A percentile compares a stretch with the other conserved stretches of the same genome.
Conservation (phyloP, 1,284 basidiomycete genomes). For the Flammula alnicola region DNA sequence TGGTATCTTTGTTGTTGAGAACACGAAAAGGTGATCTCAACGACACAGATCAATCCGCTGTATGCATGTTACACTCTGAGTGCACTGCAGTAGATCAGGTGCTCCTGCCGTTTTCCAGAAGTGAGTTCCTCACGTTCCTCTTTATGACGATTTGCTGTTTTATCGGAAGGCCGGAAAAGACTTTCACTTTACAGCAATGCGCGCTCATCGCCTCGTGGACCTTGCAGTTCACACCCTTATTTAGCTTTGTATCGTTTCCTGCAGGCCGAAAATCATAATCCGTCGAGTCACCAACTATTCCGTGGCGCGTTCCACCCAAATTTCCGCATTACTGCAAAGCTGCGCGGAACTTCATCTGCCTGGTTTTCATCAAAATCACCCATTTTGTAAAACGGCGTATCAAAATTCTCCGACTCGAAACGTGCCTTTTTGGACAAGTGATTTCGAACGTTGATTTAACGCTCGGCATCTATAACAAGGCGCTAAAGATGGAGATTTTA, state of each 20-base stretch:
- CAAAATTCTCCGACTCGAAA: slow-evolving; percentile 7
- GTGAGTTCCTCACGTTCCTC: no score
- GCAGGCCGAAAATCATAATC: slow-evolving; percentile 4
- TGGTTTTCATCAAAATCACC: slow-evolving; percentile 7
- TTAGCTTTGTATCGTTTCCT: neutral
- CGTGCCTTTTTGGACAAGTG: slow-evolving; percentile 5
- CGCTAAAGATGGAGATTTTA: slow-evolving; percentile 19
- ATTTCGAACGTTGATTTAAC: slow-evolving; percentile 13
- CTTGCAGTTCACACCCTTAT: neutral
- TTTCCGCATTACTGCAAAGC: slow-evolving; percentile 8
- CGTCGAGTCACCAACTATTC: slow-evolving; percentile 3
- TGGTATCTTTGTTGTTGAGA: slow-evolving; percentile 4
- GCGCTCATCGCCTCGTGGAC: slow-evolving; percentile 1
- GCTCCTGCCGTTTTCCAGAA: no score
- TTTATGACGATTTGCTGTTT: neutral
- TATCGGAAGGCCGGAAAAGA: slow-evolving; percentile 14
- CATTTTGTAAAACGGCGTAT: slow-evolving; percentile 4
- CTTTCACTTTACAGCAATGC: neutral
- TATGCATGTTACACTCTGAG: neutral
- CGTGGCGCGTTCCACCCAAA: slow-evolving; percentile 7
- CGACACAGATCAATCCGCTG: neutral
- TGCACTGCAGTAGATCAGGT: neutral
- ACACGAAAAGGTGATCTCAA: slow-evolving; percentile 2
- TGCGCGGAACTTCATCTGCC: slow-evolving; percentile 14
- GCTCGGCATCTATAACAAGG: slow-evolving; percentile 16